phyloP scores from a whole-genome alignment of 768 basidiomycete genomes.

The Filobasidium wieringae region DNA sequence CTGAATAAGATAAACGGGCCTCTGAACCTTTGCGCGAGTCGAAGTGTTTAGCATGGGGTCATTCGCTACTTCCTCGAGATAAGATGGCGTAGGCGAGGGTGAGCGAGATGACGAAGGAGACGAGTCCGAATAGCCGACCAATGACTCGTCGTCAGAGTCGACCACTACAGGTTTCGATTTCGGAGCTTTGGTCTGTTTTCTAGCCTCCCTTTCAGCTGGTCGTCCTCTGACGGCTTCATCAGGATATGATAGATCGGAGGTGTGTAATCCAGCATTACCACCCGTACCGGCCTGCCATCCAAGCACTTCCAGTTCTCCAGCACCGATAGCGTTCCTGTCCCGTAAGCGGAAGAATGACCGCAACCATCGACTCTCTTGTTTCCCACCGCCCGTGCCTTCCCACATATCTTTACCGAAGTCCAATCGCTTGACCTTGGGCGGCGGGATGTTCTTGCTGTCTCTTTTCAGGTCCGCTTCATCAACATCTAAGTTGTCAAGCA shows the following conservation, averaged over 20 bases:
- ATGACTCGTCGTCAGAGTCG: constrained; percentile 74
- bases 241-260: too few species aligned
- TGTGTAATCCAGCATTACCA: too few species aligned
- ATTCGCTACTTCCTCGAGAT: constrained; percentile 68
- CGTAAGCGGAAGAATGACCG: constrained; percentile 39
- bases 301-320: constrained; percentile 17
- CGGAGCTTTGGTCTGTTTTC: background rate
- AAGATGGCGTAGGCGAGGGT: constrained; percentile 65
- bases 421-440: background rate
- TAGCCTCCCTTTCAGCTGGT: background rate
- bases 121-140: constrained; percentile 58
- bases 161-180: constrained; percentile 28
- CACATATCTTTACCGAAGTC: constrained; percentile 60
- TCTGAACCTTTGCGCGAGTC: constrained; percentile 46
- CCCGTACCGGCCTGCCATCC: constrained; percentile 19
- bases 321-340: constrained; percentile 15
- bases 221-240: background rate
- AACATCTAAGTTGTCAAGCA: constrained; percentile 2
- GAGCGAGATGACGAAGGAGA: constrained; percentile 54
- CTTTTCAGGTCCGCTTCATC: background rate
- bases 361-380: constrained; percentile 53
- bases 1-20: constrained; percentile 83
- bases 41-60: constrained; percentile 71
- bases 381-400: constrained; percentile 62
- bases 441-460: background rate